A percentile compares a stretch with the other conserved stretches of the same genome.
Evolutionary conservation across 208 protist genomes (phyloP).

Genomic region (Crithidia mellificae): DNA sequence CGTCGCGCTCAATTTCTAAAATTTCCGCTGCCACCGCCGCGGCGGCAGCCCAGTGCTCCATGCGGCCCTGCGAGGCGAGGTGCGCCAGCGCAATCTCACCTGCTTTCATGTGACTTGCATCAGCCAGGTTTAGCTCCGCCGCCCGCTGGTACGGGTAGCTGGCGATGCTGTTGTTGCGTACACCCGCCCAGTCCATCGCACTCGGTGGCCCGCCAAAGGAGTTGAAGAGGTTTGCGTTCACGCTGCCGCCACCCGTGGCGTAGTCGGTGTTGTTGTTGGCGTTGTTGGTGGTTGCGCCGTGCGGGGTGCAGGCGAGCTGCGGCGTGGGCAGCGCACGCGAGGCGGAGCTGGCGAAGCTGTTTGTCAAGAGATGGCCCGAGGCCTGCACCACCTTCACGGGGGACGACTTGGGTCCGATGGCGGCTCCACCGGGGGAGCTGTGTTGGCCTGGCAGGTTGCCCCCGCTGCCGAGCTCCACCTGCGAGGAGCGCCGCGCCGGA

Average conservation of each 20-base stretch:
- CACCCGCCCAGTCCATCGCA: constrained; percentile 7
- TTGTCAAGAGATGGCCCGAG: not conserved
- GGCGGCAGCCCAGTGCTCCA: constrained; percentile 31
- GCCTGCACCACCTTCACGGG: not conserved
- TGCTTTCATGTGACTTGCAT: constrained; percentile 23
- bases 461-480: constrained; percentile 9
- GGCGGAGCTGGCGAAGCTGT: constrained; percentile 7
- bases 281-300: not conserved
- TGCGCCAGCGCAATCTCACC: constrained; percentile 34
- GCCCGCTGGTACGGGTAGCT: constrained; percentile 20
- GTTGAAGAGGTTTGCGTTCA: constrained; percentile 13
- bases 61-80: constrained; percentile 29
- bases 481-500: not conserved
- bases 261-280: not conserved
- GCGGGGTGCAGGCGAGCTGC: constrained; percentile 9
- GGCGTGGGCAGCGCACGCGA: constrained; percentile 1
- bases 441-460: not conserved
- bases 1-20: constrained; percentile 27
- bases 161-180: constrained; percentile 11
- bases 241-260: not conserved
- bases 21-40: constrained; percentile 29
- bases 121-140: constrained; percentile 29
- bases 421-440: not conserved
- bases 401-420: not conserved
- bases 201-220: constrained; percentile 1